Percentiles rank a stretch among this genome's conserved stretches.
These are phyloP conservation scores for Solanum lignicaule DNA, from an alignment of 257 asterid species.

Conservation along the genomic window DNA sequence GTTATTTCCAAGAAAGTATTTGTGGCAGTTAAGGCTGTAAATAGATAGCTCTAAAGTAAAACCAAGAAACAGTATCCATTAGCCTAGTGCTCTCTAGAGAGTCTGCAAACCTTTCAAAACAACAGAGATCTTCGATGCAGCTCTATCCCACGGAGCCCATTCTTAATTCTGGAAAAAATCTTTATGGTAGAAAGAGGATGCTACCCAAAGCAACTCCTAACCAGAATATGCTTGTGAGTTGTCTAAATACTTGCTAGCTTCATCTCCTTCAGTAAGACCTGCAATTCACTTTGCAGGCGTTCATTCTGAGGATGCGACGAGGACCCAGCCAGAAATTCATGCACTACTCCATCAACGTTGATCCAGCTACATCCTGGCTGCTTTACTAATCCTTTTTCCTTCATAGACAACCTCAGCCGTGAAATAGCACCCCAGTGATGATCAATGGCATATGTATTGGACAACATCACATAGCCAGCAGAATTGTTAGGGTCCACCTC, in stretches of 20 bases:
- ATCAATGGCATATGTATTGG: constrained; percentile 58
- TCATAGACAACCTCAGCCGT: constrained; percentile 47
- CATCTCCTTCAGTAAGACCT: constrained; percentile 41
- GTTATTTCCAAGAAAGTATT: background rate
- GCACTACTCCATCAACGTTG: constrained; percentile 32
- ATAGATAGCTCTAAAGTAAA: background rate
- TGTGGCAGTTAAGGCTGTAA: background rate
- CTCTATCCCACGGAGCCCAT: background rate
- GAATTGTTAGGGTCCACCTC: constrained; percentile 55
- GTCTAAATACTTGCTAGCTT: constrained; percentile 9
- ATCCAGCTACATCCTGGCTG: constrained; percentile 67
- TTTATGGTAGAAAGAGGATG: background rate
- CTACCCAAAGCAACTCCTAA: background rate
- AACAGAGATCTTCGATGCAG: background rate
- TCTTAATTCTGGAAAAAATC: background rate
- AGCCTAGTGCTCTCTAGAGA: background rate
- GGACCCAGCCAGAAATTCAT: constrained; percentile 49
- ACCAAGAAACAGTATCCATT: background rate
- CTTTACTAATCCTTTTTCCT: constrained; percentile 52
- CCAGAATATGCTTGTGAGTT: background rate
- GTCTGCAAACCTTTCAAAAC: background rate
- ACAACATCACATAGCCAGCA: constrained; percentile 67
- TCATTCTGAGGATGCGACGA: constrained; percentile 5
- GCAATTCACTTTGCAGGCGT: constrained; percentile 17
- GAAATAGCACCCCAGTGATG: constrained; percentile 39